Percentiles rank a stretch among this genome's conserved stretches.
Conservation (phyloP, 2,329 filamentous ascomycete genomes). For the Sporothrix curviconia region DNA sequence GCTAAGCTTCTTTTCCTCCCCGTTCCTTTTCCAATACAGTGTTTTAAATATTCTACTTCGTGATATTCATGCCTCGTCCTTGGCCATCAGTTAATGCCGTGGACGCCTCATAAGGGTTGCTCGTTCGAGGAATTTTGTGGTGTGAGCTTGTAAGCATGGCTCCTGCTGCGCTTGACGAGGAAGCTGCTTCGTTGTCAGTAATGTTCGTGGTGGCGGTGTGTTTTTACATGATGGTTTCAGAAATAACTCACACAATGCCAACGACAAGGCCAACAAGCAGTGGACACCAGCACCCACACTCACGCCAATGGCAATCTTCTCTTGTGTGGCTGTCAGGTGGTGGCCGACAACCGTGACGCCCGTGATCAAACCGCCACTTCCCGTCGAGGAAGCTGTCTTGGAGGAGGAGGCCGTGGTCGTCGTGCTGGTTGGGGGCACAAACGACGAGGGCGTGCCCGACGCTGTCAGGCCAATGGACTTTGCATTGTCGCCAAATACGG, state of each 20-base stretch:
- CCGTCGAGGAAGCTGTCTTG: neutral
- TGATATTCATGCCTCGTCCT: too few relatives aligned
- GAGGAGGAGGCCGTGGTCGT: slow-evolving; percentile 21
- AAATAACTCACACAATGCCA: neutral
- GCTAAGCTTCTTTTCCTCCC: too few relatives aligned
- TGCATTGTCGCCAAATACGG: slow-evolving; percentile 38
- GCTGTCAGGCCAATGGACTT: slow-evolving; percentile 30
- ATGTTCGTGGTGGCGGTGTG: neutral
- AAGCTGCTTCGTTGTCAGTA: neutral
- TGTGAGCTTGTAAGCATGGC: too few relatives aligned
- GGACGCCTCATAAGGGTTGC: too few relatives aligned
- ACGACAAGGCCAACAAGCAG: neutral
- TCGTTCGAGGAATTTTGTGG: too few relatives aligned
- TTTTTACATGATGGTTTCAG: too few relatives aligned
- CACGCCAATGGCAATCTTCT: slow-evolving; percentile 13
- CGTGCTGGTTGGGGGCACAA: slow-evolving; percentile 20
- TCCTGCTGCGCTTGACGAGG: neutral
- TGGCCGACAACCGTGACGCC: slow-evolving; percentile 6
- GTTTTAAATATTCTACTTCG: too few relatives aligned
- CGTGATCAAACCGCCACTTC: too few relatives aligned
- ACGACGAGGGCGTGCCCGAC: slow-evolving; percentile 40
- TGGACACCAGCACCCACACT: slow-evolving; percentile 12
- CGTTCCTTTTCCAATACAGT: too few relatives aligned
- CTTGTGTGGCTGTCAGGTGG: neutral
- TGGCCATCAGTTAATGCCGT: too few relatives aligned